phyloP scores from a whole-genome alignment of 768 basidiomycete species.

The Lentinula aciculospora region DNA sequence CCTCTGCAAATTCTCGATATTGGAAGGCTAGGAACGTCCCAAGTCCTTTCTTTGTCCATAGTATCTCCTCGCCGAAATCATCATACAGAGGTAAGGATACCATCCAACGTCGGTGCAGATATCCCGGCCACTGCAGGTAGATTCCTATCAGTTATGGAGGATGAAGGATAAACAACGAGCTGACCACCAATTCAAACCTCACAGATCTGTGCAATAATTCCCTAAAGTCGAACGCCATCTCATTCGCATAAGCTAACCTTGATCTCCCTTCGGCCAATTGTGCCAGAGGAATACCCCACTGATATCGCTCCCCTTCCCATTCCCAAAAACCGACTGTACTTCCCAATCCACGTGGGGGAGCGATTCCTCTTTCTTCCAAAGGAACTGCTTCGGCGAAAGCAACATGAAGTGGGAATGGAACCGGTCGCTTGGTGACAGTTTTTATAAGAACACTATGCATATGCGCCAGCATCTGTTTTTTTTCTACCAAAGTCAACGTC shows the following conservation, averaged over 20 bases:
- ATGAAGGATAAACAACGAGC: not conserved
- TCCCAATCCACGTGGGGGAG: not conserved
- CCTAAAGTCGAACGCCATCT: not conserved
- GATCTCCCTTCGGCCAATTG: not conserved
- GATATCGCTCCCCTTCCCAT: not conserved
- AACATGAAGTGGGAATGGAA: not conserved
- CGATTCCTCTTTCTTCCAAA: not conserved
- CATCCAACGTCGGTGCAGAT: not conserved
- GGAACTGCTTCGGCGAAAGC: not conserved
- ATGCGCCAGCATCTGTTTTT: not conserved
- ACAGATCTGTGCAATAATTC: not conserved
- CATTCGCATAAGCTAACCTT: not conserved
- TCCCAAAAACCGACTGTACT: not conserved
- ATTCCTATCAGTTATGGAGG: not conserved
- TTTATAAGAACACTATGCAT: not conserved
- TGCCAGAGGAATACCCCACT: not conserved
- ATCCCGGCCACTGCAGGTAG: not conserved
- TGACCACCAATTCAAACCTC: not conserved
- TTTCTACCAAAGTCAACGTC: not conserved
- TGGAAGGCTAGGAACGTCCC: not conserved
- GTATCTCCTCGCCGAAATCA: not conserved
- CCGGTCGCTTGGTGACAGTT: not conserved
- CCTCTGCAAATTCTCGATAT: not conserved
- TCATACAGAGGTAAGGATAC: not conserved
- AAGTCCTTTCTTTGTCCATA: not conserved